Evolutionary conservation across 805 yeast genomes (phyloP).

Genomic region (Candida sakaeoensis): DNA sequence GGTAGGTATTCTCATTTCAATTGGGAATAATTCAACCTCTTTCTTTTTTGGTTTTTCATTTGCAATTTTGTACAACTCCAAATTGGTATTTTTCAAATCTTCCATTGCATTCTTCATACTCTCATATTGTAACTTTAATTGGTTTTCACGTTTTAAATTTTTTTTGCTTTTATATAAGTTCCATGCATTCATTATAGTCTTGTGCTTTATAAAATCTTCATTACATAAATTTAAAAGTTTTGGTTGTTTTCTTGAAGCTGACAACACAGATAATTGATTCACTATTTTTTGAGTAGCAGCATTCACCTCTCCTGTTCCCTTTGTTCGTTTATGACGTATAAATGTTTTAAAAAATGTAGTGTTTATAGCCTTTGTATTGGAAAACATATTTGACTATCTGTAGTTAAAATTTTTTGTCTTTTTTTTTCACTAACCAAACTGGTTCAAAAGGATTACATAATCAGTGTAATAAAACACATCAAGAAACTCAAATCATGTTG

Average conservation of each 20-base stretch:
- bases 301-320: conserved; percentile 25
- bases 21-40: conserved; percentile 52
- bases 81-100: conserved; percentile 51
- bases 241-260: conserved; percentile 89
- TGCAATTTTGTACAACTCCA: conserved; percentile 60
- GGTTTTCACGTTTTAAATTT: conserved; percentile 36
- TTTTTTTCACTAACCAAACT: no score
- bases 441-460: no score
- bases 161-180: conserved; percentile 51
- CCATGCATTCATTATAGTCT: conserved; percentile 84
- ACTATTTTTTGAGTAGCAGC: conserved; percentile 42
- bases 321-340: conserved; percentile 13
- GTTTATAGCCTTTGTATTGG: background rate
- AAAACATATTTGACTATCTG: background rate
- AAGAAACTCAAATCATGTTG: no score
- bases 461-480: no score
- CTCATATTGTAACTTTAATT: conserved; percentile 57
- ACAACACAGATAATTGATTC: conserved; percentile 70
- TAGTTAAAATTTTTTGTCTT: conserved; percentile 3
- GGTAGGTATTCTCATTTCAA: conserved; percentile 84
- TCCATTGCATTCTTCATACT: conserved; percentile 70
- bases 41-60: conserved; percentile 47
- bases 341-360: conserved; percentile 4
- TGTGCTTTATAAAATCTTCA: conserved; percentile 85
- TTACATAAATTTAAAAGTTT: conserved; percentile 65